These are phyloP conservation scores for Celoporthe dispersa DNA, from an alignment of 2,329 filamentous ascomycete genomes.

Conservation along the genomic window DNA sequence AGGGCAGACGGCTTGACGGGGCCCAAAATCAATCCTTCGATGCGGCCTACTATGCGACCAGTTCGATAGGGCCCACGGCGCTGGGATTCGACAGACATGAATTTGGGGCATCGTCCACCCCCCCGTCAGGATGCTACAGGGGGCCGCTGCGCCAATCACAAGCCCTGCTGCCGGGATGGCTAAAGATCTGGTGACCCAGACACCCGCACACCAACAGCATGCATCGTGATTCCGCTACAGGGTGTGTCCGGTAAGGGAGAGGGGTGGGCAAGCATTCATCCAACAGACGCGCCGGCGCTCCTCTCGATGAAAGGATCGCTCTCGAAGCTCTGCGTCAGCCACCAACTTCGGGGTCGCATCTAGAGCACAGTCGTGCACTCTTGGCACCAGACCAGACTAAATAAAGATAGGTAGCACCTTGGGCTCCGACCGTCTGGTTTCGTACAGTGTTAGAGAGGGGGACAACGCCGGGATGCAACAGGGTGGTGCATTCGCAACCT, in stretches of 20 bases:
- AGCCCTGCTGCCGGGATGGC: conserved; percentile 13
- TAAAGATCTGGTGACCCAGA: conserved; percentile 24
- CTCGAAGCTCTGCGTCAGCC: background rate
- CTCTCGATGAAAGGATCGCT: background rate
- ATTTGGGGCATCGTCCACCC: conserved; percentile 3
- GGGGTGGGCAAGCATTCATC: conserved; percentile 13
- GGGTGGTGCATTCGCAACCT: conserved; percentile 12
- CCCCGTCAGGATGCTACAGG: conserved; percentile 15
- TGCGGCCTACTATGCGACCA: conserved; percentile 29
- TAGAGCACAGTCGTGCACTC: background rate
- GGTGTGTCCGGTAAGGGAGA: background rate
- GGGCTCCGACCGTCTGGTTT: conserved; percentile 16
- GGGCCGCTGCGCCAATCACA: conserved; percentile 21
- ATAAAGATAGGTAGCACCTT: conserved; percentile 2
- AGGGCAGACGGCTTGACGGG: background rate
- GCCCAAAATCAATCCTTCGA: conserved; percentile 6
- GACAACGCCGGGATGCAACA: background rate
- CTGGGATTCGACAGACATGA: conserved; percentile 23
- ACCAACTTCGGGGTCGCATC: background rate
- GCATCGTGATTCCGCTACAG: conserved; percentile 5
- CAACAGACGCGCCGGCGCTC: conserved; percentile 5
- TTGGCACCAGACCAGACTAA: background rate
- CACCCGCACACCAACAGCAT: conserved; percentile 13
- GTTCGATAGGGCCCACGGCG: conserved; percentile 25
- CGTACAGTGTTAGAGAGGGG: background rate